Evolutionary conservation across 345 rosid species (phyloP), one percentile per base, ranked within the genome.

Genomic region (Dipteronia sinensis): DNA sequence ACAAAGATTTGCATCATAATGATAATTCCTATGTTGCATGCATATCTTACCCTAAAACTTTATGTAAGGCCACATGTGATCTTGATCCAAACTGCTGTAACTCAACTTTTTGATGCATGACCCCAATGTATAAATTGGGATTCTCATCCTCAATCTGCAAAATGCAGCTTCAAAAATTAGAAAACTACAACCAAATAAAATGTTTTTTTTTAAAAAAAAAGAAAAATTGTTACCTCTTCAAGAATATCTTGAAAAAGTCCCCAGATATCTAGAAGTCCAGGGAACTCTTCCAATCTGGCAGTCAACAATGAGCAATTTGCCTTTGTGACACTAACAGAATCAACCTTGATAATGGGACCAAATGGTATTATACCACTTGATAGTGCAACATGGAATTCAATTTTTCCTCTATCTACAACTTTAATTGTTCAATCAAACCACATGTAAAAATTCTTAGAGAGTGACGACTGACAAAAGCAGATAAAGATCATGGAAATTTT

Each of bases 331-430:
- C 20, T 13, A 44, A 84, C 91, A 23, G 75, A 65, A 58, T 72
- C 55, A 75, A 79, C 82, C 80, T 65, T 71, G n/a, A 88, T 78
- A 63, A 56, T 40, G 55, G 87, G 89, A 77, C 89, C 89, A 67
- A 82, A 82, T 62, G 87, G 91, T 19, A 84, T 61, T 72, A 82
- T 46, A 55, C 91, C 89, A 4, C 69, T 51, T 49, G 88, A 82
- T 80, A 84, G 12, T 11, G 80, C 74, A 10, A 78, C 67, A 31
- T 88, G 85, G 67, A 84, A 86, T 65, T 85, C 78, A 66, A 72
- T 81, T 76, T 86, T 83, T 55, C 87, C 88, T 34, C 75, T 46
- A 69, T 20, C 82, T 83, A 73, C 70, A 40, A 8, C 31, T 29
- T 29, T 29, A 29, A 29, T 73, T 15, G 40, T 20, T 34, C 59